Evolutionary conservation across 495 filamentous ascomycete genomes (phyloP).

Genomic region (Pseudomonodictys pantanalensis): DNA sequence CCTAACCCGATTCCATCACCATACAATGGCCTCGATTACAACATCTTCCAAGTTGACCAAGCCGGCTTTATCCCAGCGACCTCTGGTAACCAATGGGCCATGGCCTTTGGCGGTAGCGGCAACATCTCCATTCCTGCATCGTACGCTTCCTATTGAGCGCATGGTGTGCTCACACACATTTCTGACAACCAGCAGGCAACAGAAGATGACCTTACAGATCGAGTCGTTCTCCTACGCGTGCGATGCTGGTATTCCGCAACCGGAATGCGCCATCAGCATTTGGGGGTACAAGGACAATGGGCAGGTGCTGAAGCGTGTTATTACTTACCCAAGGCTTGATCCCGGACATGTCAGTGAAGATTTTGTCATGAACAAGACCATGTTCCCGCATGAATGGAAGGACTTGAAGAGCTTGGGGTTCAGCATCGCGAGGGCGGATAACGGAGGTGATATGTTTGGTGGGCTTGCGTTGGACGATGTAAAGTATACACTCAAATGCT

Average conservation of each 20-base stretch:
- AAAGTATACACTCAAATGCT: slow-evolving; percentile 16
- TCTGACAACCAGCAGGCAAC: neutral
- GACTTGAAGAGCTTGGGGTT: slow-evolving; percentile 27
- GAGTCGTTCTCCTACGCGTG: slow-evolving; percentile 29
- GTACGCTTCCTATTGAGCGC: too few relatives aligned
- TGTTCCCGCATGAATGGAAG: slow-evolving; percentile 13
- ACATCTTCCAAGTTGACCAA: slow-evolving; percentile 25
- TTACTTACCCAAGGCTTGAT: slow-evolving; percentile 19
- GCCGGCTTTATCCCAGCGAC: slow-evolving; percentile 25
- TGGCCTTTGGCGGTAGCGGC: slow-evolving; percentile 30
- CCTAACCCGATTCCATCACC: slow-evolving; percentile 16
- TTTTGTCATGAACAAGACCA: slow-evolving; percentile 26
- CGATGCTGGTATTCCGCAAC: slow-evolving; percentile 21
- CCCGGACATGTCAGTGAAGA: slow-evolving; percentile 18
- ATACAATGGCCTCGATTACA: slow-evolving; percentile 24
- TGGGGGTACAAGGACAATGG: slow-evolving; percentile 17
- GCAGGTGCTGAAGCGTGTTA: slow-evolving; percentile 8
- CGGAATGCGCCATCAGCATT: slow-evolving; percentile 29
- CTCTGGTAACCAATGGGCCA: slow-evolving; percentile 20
- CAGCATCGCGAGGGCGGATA: slow-evolving; percentile 22
- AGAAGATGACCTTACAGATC: slow-evolving; percentile 11
- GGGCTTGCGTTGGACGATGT: slow-evolving; percentile 28
- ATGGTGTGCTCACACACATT: too few relatives aligned
- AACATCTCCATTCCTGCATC: slow-evolving; percentile 10
- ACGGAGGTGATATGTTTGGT: slow-evolving; percentile 29